Conservation (phyloP, 2,329 filamentous ascomycete species). For the Sporothrix pseudoabietina region DNA sequence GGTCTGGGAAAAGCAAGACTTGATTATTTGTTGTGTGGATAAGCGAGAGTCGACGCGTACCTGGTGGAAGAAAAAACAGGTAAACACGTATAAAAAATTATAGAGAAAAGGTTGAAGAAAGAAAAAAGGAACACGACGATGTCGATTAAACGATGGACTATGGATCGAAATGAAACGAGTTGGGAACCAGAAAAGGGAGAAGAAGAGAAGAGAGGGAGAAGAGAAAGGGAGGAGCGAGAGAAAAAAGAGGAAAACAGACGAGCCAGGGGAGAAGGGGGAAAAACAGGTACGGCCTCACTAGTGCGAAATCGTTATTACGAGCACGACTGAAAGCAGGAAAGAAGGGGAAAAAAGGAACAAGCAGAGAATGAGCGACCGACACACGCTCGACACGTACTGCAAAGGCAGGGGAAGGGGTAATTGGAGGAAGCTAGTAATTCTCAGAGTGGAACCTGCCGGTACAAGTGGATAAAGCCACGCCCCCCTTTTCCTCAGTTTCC, state of each 20-base stretch:
- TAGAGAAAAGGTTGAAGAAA: slow-evolving; percentile 26
- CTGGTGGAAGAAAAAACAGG: slow-evolving; percentile 26
- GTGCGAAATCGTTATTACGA: slow-evolving; percentile 20
- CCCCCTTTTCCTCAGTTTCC: neutral
- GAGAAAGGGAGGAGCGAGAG: slow-evolving; percentile 25
- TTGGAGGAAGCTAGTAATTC: slow-evolving; percentile 26
- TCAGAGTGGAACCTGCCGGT: slow-evolving; percentile 27
- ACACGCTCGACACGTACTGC: slow-evolving; percentile 3
- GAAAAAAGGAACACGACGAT: slow-evolving; percentile 28
- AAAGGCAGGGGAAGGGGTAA: slow-evolving; percentile 29
- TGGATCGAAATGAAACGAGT: slow-evolving; percentile 28
- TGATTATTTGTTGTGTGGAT: slow-evolving; percentile 15
- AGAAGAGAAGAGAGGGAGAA: slow-evolving; percentile 6
- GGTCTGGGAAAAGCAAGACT: slow-evolving; percentile 6
- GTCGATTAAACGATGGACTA: slow-evolving; percentile 35
- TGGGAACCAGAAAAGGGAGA: slow-evolving; percentile 25
- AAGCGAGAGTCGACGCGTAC: slow-evolving; percentile 33
- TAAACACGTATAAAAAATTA: slow-evolving; percentile 28
- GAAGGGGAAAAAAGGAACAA: slow-evolving; percentile 18
- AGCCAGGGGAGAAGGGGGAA: slow-evolving; percentile 21
- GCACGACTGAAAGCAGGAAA: slow-evolving; percentile 28
- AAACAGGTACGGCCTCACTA: slow-evolving; percentile 26
- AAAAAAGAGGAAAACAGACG: slow-evolving; percentile 23
- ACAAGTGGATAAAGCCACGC: slow-evolving; percentile 27
- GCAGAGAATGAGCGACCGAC: slow-evolving; percentile 25